Percentiles rank a stretch among this genome's conserved stretches.
Evolutionary conservation across 1,284 basidiomycete species (phyloP).

Genomic region (Tremellales sp.): DNA sequence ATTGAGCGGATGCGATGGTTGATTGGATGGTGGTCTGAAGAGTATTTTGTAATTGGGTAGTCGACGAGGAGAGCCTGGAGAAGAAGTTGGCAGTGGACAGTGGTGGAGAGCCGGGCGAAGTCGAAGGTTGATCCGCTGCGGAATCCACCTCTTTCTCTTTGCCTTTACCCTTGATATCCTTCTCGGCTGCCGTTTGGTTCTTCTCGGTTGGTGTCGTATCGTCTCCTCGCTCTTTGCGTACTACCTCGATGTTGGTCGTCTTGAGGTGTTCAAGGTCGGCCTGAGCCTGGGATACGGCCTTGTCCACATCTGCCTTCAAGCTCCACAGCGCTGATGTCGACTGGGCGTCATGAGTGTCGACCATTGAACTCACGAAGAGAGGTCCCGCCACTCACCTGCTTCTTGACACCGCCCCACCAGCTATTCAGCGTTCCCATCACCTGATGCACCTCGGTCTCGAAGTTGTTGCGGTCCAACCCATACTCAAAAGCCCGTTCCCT

Average conservation of each 20-base stretch:
- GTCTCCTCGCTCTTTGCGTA: constrained; percentile 33
- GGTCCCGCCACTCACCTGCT: constrained; percentile 61
- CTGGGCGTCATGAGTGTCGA: constrained; percentile 48
- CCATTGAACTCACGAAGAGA: background rate
- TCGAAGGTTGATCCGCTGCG: constrained; percentile 1
- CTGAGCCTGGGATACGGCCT: constrained; percentile 76
- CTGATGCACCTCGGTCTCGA: constrained; percentile 81
- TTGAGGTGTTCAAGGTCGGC: constrained; percentile 59
- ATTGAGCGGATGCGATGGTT: constrained; percentile 61
- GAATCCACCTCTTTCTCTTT: constrained; percentile 22
- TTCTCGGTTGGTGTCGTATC: constrained; percentile 25
- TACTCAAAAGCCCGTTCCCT: constrained; percentile 52
- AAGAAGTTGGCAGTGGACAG: constrained; percentile 21
- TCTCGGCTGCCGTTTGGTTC: constrained; percentile 6
- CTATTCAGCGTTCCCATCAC: constrained; percentile 71
- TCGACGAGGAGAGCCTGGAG: constrained; percentile 29
- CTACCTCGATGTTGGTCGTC: constrained; percentile 43
- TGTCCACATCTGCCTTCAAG: constrained; percentile 70
- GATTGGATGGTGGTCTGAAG: constrained; percentile 51
- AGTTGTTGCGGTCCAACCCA: constrained; percentile 45
- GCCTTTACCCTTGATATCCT: constrained; percentile 31
- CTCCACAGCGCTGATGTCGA: constrained; percentile 67
- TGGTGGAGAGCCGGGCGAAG: background rate
- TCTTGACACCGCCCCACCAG: constrained; percentile 78
- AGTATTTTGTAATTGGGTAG: constrained; percentile 37